Evolutionary conservation across 2,329 filamentous ascomycete species (phyloP).

Genomic region (Aureobasidium melanogenum): DNA sequence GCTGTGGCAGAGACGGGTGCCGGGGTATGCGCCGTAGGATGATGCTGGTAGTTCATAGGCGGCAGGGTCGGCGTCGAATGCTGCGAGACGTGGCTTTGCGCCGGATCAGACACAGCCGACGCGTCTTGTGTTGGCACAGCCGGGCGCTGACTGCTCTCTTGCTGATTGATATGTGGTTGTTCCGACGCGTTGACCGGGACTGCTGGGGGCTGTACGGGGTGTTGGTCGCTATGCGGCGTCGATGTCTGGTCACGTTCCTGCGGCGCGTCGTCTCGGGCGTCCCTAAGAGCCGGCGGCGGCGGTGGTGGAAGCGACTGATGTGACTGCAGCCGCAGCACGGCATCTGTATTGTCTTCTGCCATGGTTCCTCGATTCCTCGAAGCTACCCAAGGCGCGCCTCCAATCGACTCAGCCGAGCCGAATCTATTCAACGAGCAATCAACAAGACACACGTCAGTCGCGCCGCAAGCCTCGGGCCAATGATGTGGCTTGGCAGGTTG

Average conservation of each 20-base stretch:
- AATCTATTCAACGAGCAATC: conserved; percentile 5
- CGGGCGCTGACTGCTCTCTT: not conserved
- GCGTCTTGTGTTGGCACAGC: not conserved
- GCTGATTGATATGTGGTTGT: not conserved
- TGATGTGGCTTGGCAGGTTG: conserved; percentile 4
- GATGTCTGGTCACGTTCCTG: not conserved
- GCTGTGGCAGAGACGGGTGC: not conserved
- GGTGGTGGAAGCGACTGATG: not conserved
- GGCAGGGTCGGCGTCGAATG: not conserved
- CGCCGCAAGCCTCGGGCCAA: conserved; percentile 9
- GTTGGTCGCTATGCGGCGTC: not conserved
- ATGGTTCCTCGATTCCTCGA: not conserved
- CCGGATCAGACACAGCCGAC: conserved; percentile 1
- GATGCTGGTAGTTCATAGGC: conserved; percentile 8
- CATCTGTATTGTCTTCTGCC: not conserved
- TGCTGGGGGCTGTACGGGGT: not conserved
- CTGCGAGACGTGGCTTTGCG: conserved; percentile 3
- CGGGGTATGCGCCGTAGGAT: not conserved
- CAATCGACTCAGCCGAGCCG: conserved; percentile 8
- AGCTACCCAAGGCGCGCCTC: not conserved
- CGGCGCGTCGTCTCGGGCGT: not conserved
- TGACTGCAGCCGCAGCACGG: conserved; percentile 6
- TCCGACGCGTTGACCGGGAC: not conserved
- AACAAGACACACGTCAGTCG: conserved; percentile 9
- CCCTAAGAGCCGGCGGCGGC: not conserved